Percentiles rank a stretch among this genome's conserved stretches.
Conservation (phyloP, 768 basidiomycete species). For the Amanita muscaria region DNA sequence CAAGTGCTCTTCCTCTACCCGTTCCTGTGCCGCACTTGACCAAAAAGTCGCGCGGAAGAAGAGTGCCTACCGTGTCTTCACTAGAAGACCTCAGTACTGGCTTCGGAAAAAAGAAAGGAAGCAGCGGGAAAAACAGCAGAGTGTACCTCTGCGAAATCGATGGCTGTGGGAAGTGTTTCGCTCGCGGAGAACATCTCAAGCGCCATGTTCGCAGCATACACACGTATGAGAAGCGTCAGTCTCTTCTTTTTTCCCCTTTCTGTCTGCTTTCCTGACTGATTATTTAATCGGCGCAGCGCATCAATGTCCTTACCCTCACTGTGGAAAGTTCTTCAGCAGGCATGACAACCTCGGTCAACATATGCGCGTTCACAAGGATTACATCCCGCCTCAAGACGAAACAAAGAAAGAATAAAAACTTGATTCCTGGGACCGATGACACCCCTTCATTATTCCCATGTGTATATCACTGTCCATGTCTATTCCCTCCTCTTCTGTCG, state of each 20-base stretch:
- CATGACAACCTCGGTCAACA: constrained; percentile 88
- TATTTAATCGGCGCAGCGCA: constrained; percentile 43
- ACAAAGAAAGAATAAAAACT: not conserved
- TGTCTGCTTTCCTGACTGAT: constrained; percentile 2
- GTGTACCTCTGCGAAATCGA: constrained; percentile 70
- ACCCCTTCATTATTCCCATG: too few relatives aligned
- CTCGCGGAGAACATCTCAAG: constrained; percentile 84
- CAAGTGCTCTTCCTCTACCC: constrained; percentile 38
- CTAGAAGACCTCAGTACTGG: constrained; percentile 21
- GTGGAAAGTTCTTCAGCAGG: constrained; percentile 77
- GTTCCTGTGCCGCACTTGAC: constrained; percentile 61
- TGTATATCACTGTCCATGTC: too few relatives aligned
- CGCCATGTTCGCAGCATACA: constrained; percentile 84
- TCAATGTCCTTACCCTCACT: constrained; percentile 70
- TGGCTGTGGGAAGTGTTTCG: constrained; percentile 84
- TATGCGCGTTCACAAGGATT: constrained; percentile 70
- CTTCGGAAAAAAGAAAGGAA: constrained; percentile 24
- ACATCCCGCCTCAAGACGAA: constrained; percentile 19
- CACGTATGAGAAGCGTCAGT: constrained; percentile 88
- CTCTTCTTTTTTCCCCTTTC: constrained; percentile 7
- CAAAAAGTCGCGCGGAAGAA: constrained; percentile 61
- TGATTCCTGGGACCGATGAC: too few relatives aligned
- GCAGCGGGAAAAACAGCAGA: constrained; percentile 32
- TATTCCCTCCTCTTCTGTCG: too few relatives aligned
- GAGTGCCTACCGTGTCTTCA: constrained; percentile 46